Evolutionary conservation across 2,329 filamentous ascomycete genomes (phyloP).

Genomic region (Rhinocladiella mackenziei): DNA sequence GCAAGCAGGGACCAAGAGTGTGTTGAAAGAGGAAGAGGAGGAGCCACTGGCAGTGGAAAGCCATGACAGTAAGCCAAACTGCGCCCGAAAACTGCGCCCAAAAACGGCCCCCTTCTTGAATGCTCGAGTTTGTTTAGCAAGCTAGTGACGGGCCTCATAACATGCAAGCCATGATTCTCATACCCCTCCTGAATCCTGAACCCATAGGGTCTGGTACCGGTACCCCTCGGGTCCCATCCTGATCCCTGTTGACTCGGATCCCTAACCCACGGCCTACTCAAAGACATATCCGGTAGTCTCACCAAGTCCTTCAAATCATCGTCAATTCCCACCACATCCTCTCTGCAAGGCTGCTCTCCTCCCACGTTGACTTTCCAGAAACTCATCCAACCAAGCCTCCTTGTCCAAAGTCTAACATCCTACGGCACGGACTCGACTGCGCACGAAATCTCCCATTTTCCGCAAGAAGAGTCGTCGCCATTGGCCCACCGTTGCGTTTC

Average conservation of each 20-base stretch:
- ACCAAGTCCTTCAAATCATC: constrained; percentile 5
- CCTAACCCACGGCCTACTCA: neutral
- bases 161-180: too few relatives aligned
- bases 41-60: too few relatives aligned
- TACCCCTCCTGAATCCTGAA: constrained; percentile 1
- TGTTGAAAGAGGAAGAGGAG: too few relatives aligned
- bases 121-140: too few relatives aligned
- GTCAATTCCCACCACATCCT: neutral
- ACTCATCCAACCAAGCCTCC: neutral
- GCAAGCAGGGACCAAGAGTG: too few relatives aligned
- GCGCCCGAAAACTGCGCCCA: too few relatives aligned
- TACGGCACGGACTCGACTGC: constrained; percentile 6
- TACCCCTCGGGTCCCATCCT: too few relatives aligned
- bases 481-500: constrained; percentile 7
- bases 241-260: neutral
- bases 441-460: neutral
- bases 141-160: too few relatives aligned
- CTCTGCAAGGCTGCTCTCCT: constrained; percentile 6
- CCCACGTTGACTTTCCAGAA: neutral
- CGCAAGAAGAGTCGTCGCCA: constrained; percentile 1
- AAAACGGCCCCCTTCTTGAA: too few relatives aligned
- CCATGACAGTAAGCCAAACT: too few relatives aligned
- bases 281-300: neutral
- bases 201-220: too few relatives aligned
- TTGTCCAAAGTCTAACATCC: neutral